These are phyloP conservation scores for Eremomyces bilateralis DNA, from an alignment of 495 filamentous ascomycete species.

Conservation along the genomic window DNA sequence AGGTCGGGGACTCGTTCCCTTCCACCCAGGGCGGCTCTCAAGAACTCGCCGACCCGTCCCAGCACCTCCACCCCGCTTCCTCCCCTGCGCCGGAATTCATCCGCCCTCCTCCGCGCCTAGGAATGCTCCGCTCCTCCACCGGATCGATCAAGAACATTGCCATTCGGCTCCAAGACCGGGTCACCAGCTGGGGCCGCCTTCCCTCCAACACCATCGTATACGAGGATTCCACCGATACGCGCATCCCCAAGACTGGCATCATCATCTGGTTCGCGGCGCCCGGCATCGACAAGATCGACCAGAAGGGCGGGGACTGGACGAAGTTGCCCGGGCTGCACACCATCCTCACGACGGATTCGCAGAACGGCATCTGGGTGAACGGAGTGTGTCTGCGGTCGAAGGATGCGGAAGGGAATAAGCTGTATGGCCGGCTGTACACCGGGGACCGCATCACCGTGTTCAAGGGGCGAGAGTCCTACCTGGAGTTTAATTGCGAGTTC, in stretches of 20 bases:
- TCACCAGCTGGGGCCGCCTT: slow-evolving; percentile 58
- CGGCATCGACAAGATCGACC: slow-evolving; percentile 32
- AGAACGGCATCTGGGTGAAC: slow-evolving; percentile 51
- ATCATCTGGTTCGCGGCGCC: slow-evolving; percentile 51
- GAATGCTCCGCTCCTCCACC: slow-evolving; percentile 20
- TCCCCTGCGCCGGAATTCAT: slow-evolving; percentile 6
- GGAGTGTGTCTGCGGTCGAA: slow-evolving; percentile 28
- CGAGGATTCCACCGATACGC: slow-evolving; percentile 32
- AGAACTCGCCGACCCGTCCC: not conserved
- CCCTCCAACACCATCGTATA: slow-evolving; percentile 38
- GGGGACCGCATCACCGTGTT: slow-evolving; percentile 53
- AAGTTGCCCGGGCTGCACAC: slow-evolving; percentile 29
- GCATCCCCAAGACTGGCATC: slow-evolving; percentile 63
- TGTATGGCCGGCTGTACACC: slow-evolving; percentile 46
- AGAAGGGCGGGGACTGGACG: slow-evolving; percentile 36
- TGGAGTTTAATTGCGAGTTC: slow-evolving; percentile 26
- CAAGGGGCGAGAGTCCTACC: slow-evolving; percentile 19
- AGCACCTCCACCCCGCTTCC: not conserved
- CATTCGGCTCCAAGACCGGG: slow-evolving; percentile 36
- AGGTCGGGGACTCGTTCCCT: slow-evolving; percentile 8
- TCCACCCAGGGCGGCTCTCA: slow-evolving; percentile 7
- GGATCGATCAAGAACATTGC: slow-evolving; percentile 32
- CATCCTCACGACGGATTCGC: slow-evolving; percentile 52
- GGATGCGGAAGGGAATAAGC: slow-evolving; percentile 21
- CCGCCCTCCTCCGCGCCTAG: slow-evolving; percentile 23